Percentiles rank a stretch among this genome's conserved stretches.
Evolutionary conservation across 768 basidiomycete species (phyloP).

Genomic region (Nidula microcarpa): DNA sequence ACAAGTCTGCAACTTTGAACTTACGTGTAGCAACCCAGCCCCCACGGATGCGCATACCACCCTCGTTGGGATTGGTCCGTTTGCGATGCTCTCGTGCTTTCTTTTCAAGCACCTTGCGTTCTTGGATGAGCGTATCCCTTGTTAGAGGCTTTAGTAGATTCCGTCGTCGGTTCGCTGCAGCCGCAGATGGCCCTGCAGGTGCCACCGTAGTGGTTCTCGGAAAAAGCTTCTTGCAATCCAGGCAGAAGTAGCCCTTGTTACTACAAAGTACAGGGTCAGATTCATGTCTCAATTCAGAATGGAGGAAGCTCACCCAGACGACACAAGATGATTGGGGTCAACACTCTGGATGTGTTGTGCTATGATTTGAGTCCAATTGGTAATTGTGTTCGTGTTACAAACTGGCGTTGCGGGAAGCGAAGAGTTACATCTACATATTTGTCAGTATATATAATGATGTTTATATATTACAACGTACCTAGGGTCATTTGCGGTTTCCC

Average conservation of each 20-base stretch:
- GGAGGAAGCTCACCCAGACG: constrained; percentile 46
- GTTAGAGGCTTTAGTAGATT: constrained; percentile 37
- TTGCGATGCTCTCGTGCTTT: constrained; percentile 33
- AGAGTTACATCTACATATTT: constrained; percentile 49
- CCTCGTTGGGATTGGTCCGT: constrained; percentile 23
- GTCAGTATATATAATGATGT: background rate
- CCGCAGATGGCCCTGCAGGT: constrained; percentile 38
- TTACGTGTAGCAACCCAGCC: constrained; percentile 56
- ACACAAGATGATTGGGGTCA: constrained; percentile 64
- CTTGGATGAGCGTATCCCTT: constrained; percentile 40
- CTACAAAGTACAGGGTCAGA: constrained; percentile 12
- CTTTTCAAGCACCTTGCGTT: constrained; percentile 46
- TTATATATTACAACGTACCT: constrained; percentile 29
- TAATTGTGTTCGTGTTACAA: constrained; percentile 53
- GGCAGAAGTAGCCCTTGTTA: constrained; percentile 58
- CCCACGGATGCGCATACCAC: constrained; percentile 52
- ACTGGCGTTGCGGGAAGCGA: constrained; percentile 33
- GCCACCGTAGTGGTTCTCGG: constrained; percentile 26
- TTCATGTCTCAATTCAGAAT: background rate
- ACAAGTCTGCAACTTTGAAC: constrained; percentile 5
- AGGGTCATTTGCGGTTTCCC: constrained; percentile 68
- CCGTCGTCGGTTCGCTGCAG: constrained; percentile 33
- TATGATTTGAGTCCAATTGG: constrained; percentile 50
- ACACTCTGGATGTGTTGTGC: constrained; percentile 38
- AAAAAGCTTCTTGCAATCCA: constrained; percentile 54